A percentile compares a stretch with the other conserved stretches of the same genome.
Evolutionary conservation across 495 filamentous ascomycete species (phyloP).

Genomic region (Lepraria neglecta): DNA sequence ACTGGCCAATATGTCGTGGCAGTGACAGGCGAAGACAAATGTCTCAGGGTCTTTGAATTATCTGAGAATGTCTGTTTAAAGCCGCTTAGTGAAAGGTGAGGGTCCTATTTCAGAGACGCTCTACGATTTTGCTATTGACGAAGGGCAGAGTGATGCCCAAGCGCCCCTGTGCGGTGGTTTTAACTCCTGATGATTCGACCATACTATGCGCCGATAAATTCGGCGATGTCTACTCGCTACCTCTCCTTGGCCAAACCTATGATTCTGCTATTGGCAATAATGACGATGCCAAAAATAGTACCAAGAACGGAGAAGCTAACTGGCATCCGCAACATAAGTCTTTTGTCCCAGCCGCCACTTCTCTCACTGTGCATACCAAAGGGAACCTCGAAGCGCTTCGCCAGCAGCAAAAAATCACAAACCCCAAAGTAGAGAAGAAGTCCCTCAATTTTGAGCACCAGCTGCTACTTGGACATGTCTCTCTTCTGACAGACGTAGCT

Average conservation of each 20-base stretch:
- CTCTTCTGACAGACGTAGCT: constrained; percentile 73
- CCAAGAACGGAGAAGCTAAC: background rate
- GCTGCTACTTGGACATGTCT: constrained; percentile 85
- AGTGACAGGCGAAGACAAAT: constrained; percentile 84
- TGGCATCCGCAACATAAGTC: constrained; percentile 28
- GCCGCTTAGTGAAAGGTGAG: constrained; percentile 67
- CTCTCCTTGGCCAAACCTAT: constrained; percentile 45
- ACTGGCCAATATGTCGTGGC: constrained; percentile 63
- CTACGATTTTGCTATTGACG: constrained; percentile 19
- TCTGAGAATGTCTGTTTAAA: constrained; percentile 53
- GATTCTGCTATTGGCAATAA: constrained; percentile 7
- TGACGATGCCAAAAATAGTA: background rate
- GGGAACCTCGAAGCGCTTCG: constrained; percentile 69
- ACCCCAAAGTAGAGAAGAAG: constrained; percentile 37
- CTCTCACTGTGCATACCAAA: constrained; percentile 74
- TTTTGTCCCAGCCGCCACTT: constrained; percentile 56
- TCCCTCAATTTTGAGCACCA: constrained; percentile 56
- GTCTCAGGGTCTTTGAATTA: constrained; percentile 71
- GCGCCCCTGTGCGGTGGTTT: constrained; percentile 65
- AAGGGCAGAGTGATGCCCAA: constrained; percentile 73
- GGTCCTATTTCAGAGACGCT: background rate
- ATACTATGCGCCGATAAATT: constrained; percentile 89
- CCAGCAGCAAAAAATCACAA: constrained; percentile 56
- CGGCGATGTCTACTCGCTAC: constrained; percentile 89
- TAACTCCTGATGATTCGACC: constrained; percentile 59